Conservation (phyloP, 2,329 filamentous ascomycete genomes). For the Diaporthe citri region DNA sequence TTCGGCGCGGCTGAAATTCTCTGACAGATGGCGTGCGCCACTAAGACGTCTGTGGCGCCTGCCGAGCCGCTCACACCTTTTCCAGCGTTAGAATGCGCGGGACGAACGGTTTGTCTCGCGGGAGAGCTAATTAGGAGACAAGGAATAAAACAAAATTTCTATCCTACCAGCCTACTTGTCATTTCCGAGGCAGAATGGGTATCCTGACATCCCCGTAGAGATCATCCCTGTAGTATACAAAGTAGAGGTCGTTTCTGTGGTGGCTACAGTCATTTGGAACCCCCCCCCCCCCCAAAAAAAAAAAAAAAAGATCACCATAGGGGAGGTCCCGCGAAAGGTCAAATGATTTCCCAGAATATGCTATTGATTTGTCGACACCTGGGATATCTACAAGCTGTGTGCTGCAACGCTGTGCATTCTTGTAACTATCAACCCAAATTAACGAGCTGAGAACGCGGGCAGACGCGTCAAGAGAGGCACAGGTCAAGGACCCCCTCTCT, state of each 20-base stretch:
- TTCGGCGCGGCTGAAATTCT: slow-evolving; percentile 6
- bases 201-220: neutral
- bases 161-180: neutral
- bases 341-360: neutral
- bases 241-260: neutral
- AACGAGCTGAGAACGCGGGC: neutral
- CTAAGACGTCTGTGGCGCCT: slow-evolving; percentile 23
- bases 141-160: neutral
- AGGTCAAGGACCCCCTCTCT: neutral
- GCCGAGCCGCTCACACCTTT: slow-evolving; percentile 2
- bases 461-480: neutral
- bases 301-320: neutral
- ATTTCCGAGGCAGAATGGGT: neutral
- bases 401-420: neutral
- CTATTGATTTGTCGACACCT: neutral
- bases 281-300: neutral
- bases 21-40: slow-evolving; percentile 23
- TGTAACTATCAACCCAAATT: neutral
- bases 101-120: slow-evolving; percentile 14
- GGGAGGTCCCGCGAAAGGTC: neutral
- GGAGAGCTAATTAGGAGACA: neutral
- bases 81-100: neutral
- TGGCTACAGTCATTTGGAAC: neutral
- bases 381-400: neutral
- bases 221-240: neutral